Base-by-base conservation (phyloP, 768 basidiomycete species). In the Lentinula detonsa region DNA sequence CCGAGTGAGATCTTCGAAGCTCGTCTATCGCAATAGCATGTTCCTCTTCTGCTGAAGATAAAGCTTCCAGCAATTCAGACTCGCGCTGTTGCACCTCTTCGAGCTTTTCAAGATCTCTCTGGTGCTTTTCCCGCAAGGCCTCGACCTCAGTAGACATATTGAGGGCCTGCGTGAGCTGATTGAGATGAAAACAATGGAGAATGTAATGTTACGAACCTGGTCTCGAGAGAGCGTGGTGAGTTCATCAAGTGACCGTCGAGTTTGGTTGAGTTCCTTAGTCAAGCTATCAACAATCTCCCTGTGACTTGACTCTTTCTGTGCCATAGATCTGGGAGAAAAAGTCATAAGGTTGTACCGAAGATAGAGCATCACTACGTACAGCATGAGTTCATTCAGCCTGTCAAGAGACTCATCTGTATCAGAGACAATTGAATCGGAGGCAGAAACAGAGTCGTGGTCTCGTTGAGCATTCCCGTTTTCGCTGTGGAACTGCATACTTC, bases 261-360 rank as follows among this genome's bases (percentile, higher is more conserved):
- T 83, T 65, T 86, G 79, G 66, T 65, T 70, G 23, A 97, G 78
- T 67, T 95, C 85, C 13, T 76, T 69, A 48, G 85, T 86, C 64
- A 98, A 79, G 35, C 76, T 76, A 45, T 92, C 87, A 31, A 97
- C 89, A 23, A 83, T 70, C 68, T 96, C 92, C 39, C 85, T 85
- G 70, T 98, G 96, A 37, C 86, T 79, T 4, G 92, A 89, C 72
- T 99, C 97, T 71, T 98, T 98, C 75, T 92, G 89, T 2, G 95
- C 95, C 96, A 98, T 98, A 2, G 96, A 93, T 64, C 94, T 97
- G 61, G 11, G 66, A 49, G 16, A 50, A 8, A 33, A 43, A 9
- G 63, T 63, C 48, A 68, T 62, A 66, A 35, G 21, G 13, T 9
- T 11, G 13, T 52, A 59, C 35, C 35, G 39, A 34, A 28, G 51